Base-by-base conservation (phyloP, 2,329 filamentous ascomycete genomes). In the Scedosporium boydii region DNA sequence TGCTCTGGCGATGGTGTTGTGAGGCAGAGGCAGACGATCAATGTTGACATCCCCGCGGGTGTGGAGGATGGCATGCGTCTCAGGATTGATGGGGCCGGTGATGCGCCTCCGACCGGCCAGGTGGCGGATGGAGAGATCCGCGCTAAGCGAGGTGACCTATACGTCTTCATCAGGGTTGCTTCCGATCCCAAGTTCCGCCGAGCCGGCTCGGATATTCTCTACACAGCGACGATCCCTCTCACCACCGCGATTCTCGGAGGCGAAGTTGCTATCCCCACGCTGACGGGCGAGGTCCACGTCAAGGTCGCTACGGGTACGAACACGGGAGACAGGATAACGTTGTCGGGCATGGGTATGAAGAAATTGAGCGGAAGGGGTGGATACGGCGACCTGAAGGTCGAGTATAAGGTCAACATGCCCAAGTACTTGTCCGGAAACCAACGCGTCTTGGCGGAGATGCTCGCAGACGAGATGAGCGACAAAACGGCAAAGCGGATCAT, bases 31-130 rank as follows among this genome's bases (percentile, higher is more conserved):
- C 91, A 90, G 77, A 91, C 89, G 0, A 87, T 99, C 59, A 89
- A 84, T 29, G 84, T 99, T 53, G 93, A 98, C 69, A 97, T 99
- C 56, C 95, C 95, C 1, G 92, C 90, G 23, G 95, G 95, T 66
- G 92, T 99, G 38, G 95, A 98, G 73, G 93, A 99, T 73, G 93
- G 93, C 62, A 98, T 98, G 93, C 86, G 91, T 63, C 78, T 99
- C 69, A 84, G 91, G 60, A 84, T 99, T 29, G 85, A 87, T 63
- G 90, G 90, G 27, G 92, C 96, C 71, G 95, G 95, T 67, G 93
- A 99, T 71, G 88, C 91, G 16, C 89, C 95, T 23, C 80, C 87
- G 7, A 93, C 90, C 26, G 91, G 91, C 55, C 82, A 86, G 26
- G 80, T 85, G 16, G 82, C 84, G 38, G 84, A 87, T 55, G 58